Evolutionary conservation across 2,329 filamentous ascomycete genomes (phyloP), one percentile per base, ranked within the genome.

Genomic region (Talaromyces sp.): DNA sequence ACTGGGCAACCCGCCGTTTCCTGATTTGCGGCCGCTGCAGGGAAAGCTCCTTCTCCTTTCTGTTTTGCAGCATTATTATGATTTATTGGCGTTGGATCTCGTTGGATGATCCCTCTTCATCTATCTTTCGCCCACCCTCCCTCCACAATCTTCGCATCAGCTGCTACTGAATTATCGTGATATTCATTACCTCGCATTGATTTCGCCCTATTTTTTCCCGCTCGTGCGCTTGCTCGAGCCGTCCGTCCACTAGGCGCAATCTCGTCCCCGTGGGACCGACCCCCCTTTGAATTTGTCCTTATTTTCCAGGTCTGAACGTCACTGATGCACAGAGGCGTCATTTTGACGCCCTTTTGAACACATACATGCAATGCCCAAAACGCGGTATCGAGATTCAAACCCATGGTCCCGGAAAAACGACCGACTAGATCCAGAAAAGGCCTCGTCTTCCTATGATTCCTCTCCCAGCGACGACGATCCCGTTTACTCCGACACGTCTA

Each of bases 401-500:
- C 55, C 60, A 63, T 61, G 56, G 56, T 61, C 62, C 44, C 51
- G 33, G 19, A 42, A 47, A 32, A 55, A 32, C 52, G 62, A 61
- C 39, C 55, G 53, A 51, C 33, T 55, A 57, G 62, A 63, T 55
- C 56, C 57, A 30, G 62, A 63, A 36, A 63, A 63, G 47, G 56
- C 59, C 39, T 47, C 52, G 22, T 59, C 57, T 32, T 51, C 56
- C 28, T 63, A 63, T 33, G 62, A 63, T 53, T 62, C 60, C 59
- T 63, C 52, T 27, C 39, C 65, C 61, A 68, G 69, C 61, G 68
- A 73, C 57, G 71, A 69, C 52, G 70, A 69, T 13, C 67, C 69
- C 42, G 77, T 83, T 58, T 77, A 80, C 68, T 74, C 81, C 62
- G 75, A 77, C 62, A 81, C 82, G 64, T 90, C 88, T 6, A 82